Conservation (phyloP, 2,329 filamentous ascomycete genomes). For the Aspergillus sp. region DNA sequence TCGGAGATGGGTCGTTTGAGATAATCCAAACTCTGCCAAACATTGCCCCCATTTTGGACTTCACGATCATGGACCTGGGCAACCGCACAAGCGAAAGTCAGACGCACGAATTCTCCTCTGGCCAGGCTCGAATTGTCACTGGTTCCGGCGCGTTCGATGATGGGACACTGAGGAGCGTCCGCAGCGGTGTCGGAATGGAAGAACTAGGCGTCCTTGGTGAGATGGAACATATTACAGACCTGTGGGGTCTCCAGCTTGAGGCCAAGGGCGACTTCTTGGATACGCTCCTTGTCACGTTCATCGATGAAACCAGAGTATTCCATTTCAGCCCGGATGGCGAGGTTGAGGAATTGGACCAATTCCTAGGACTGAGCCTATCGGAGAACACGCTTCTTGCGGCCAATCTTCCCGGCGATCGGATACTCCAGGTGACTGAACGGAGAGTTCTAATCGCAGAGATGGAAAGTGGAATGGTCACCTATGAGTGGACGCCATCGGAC, state of each 20-base stretch:
- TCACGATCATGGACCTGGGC: slow-evolving; percentile 94
- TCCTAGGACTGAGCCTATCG: slow-evolving; percentile 66
- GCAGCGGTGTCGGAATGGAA: slow-evolving; percentile 90
- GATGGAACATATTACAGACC: slow-evolving; percentile 67
- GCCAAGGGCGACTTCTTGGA: slow-evolving; percentile 52
- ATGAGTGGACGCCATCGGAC: slow-evolving; percentile 46
- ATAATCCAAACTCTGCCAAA: slow-evolving; percentile 76
- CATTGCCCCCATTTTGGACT: slow-evolving; percentile 88
- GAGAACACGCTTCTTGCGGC: slow-evolving; percentile 69
- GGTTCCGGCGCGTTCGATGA: slow-evolving; percentile 88
- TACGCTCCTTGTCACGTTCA: slow-evolving; percentile 73
- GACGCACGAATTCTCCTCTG: slow-evolving; percentile 88
- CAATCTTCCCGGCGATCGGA: slow-evolving; percentile 60
- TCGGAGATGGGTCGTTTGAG: slow-evolving; percentile 60
- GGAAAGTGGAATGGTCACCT: slow-evolving; percentile 44
- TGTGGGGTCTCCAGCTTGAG: slow-evolving; percentile 65
- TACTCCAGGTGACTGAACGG: slow-evolving; percentile 74
- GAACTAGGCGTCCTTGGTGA: slow-evolving; percentile 80
- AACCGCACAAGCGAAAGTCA: slow-evolving; percentile 75
- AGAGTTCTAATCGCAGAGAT: slow-evolving; percentile 62
- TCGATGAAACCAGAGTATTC: slow-evolving; percentile 81
- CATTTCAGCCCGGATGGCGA: slow-evolving; percentile 69
- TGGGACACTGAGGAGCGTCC: slow-evolving; percentile 82
- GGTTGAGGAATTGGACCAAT: slow-evolving; percentile 81
- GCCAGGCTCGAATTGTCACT: slow-evolving; percentile 88